Evolutionary conservation across 2,329 filamentous ascomycete genomes (phyloP).

Genomic region (Trematosphaeria pertusa): DNA sequence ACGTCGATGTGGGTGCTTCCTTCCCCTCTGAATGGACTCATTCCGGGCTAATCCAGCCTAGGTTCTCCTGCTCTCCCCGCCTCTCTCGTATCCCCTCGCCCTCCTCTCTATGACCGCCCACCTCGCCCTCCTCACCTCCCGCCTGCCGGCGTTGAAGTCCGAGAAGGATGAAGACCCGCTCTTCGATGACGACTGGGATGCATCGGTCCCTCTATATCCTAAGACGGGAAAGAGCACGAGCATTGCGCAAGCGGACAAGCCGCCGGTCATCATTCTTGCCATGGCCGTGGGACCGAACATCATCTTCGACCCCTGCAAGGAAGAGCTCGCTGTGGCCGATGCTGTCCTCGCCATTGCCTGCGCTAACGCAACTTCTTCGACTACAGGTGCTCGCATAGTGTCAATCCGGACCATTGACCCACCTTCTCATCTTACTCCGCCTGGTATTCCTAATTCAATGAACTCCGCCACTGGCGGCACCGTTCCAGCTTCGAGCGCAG

Average conservation of each 20-base stretch:
- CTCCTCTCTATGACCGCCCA: slow-evolving; percentile 92
- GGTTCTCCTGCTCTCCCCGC: slow-evolving; percentile 92
- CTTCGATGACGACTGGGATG: slow-evolving; percentile 98
- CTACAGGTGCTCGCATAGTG: slow-evolving; percentile 46
- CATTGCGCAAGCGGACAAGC: slow-evolving; percentile 56
- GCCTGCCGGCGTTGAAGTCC: slow-evolving; percentile 83
- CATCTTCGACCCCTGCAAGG: slow-evolving; percentile 89
- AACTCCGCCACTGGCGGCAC: slow-evolving; percentile 54
- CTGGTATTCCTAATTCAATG: slow-evolving; percentile 56
- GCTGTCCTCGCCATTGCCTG: slow-evolving; percentile 86
- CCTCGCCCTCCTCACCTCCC: slow-evolving; percentile 86
- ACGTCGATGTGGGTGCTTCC: slow-evolving; percentile 77
- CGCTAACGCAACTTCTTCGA: slow-evolving; percentile 46
- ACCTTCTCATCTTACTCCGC: slow-evolving; percentile 56
- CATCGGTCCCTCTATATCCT: slow-evolving; percentile 78
- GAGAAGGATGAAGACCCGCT: slow-evolving; percentile 94
- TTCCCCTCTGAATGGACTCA: background rate
- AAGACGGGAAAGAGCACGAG: slow-evolving; percentile 45
- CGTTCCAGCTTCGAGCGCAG: slow-evolving; percentile 45
- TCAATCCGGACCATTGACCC: slow-evolving; percentile 58
- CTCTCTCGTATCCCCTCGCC: slow-evolving; percentile 89
- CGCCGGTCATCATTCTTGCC: slow-evolving; percentile 89
- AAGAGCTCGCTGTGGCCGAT: slow-evolving; percentile 93
- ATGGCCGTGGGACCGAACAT: slow-evolving; percentile 86
- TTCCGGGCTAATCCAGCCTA: slow-evolving; percentile 51